Evolutionary conservation across 2,329 filamentous ascomycete genomes (phyloP).

Genomic region (Aspergillus glaucus): DNA sequence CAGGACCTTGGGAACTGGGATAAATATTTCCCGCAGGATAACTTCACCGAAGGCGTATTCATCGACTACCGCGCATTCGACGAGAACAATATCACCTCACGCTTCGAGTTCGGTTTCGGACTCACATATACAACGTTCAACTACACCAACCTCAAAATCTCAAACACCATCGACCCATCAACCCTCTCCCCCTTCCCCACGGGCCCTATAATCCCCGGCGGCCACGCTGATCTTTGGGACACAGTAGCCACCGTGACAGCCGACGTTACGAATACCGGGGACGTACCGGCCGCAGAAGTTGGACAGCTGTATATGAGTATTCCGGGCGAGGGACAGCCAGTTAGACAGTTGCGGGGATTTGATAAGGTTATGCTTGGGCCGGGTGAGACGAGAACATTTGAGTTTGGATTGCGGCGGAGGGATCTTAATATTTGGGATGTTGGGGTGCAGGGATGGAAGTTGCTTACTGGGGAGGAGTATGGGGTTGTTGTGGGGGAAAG

Average conservation of each 20-base stretch:
- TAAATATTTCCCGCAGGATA: conserved; percentile 43
- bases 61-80: conserved; percentile 48
- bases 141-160: conserved; percentile 49
- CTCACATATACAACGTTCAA: conserved; percentile 55
- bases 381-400: conserved; percentile 58
- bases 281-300: conserved; percentile 38
- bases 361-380: conserved; percentile 64
- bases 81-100: conserved; percentile 45
- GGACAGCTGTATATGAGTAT: conserved; percentile 60
- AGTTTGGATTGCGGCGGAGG: conserved; percentile 60
- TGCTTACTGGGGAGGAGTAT: conserved; percentile 33
- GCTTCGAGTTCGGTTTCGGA: conserved; percentile 57
- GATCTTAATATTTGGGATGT: conserved; percentile 79
- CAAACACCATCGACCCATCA: conserved; percentile 13
- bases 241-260: conserved; percentile 36
- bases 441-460: conserved; percentile 65
- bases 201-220: conserved; percentile 41
- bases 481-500: neutral
- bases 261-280: conserved; percentile 41
- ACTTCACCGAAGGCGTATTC: conserved; percentile 57
- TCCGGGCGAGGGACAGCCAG: conserved; percentile 50
- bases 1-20: conserved; percentile 23
- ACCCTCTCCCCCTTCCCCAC: conserved; percentile 40
- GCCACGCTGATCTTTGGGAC: conserved; percentile 46
- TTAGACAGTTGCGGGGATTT: conserved; percentile 63